Base-by-base conservation (phyloP, 176 grass and related monocot genomes). In the Oryza punctata region DNA sequence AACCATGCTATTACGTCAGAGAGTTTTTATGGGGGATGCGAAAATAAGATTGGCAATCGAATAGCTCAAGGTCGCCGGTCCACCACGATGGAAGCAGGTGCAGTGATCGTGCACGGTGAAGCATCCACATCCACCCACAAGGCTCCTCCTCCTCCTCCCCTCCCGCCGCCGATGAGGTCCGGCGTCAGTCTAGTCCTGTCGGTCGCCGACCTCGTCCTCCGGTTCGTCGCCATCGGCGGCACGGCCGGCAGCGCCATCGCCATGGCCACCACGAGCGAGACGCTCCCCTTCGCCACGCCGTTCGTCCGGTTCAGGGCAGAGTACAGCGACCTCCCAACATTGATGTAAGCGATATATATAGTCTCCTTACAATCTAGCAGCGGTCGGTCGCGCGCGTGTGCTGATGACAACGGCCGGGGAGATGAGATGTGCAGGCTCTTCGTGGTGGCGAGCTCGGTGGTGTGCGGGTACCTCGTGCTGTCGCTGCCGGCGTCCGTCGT, bases 371-470 rank as follows among this genome's bases (percentile, higher is more conserved):
- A 4, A 10, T 13, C 3, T 15, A 47, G 12, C 45, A 47, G 38
- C n/a, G n/a, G n/a, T n/a, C n/a, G n/a, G n/a, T n/a, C n/a, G n/a
- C n/a, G n/a, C n/a, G n/a, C n/a, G n/a, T n/a, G n/a, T 21, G 18
- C 50, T 8, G 18, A 57, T 57, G 50, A 57, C 18, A 21, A 19
- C 6, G 14, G n/a, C n/a, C n/a, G n/a, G n/a, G n/a, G n/a, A n/a
- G n/a, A n/a, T n/a, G n/a, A n/a, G n/a, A n/a, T n/a, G 8, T 61
- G 23, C 87, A 92, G 91, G 83, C 84, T 89, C 28, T 89, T 92
- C 24, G 91, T 92, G 75, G 83, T 84, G 64, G 91, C 77, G 33
- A 92, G 84, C n/a, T 86, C 87, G 5, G 49, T 87, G 45, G 90
- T 89, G 0, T 75, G 79, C 18, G 87, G 84, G 6, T 92, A 92